Evolutionary conservation across 176 grass and related monocot genomes (phyloP).

Genomic region (Avena sativa): DNA sequence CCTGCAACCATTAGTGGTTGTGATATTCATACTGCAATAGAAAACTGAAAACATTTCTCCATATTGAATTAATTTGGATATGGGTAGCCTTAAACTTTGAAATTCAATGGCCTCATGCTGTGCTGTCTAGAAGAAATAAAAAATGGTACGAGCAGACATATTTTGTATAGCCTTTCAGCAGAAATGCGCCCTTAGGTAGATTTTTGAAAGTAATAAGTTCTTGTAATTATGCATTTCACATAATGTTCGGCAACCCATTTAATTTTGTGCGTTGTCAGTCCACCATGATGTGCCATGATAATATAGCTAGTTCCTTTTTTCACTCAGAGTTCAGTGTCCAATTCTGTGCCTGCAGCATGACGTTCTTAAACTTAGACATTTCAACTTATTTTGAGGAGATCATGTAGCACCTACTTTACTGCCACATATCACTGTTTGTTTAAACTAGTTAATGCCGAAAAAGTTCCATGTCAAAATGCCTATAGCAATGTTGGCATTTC

Average conservation of each 20-base stretch:
- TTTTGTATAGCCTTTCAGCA: not conserved
- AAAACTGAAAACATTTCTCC: not conserved
- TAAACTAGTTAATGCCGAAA: not conserved
- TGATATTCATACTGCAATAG: not conserved
- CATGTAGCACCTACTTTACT: not conserved
- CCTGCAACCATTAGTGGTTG: not conserved
- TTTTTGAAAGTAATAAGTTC: not conserved
- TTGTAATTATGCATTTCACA: not conserved
- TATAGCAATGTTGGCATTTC: not conserved
- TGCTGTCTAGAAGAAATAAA: not conserved
- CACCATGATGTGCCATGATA: not conserved
- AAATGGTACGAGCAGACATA: not conserved
- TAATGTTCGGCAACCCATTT: not conserved
- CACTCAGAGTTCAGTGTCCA: not conserved
- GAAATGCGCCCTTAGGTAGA: slow-evolving; percentile 13
- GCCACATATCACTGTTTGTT: not conserved
- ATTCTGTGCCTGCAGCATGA: not conserved
- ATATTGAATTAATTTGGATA: not conserved
- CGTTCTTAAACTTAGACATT: not conserved
- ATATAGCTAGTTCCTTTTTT: not conserved
- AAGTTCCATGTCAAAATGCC: not conserved
- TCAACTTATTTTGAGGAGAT: not conserved
- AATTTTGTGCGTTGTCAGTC: not conserved
- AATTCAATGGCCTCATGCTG: not conserved
- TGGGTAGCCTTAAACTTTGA: not conserved